Percentiles rank a stretch among this genome's conserved stretches.
These are phyloP conservation scores for Talaromyces sp. DNA, from an alignment of 2,329 filamentous ascomycete species.

Conservation along the genomic window DNA sequence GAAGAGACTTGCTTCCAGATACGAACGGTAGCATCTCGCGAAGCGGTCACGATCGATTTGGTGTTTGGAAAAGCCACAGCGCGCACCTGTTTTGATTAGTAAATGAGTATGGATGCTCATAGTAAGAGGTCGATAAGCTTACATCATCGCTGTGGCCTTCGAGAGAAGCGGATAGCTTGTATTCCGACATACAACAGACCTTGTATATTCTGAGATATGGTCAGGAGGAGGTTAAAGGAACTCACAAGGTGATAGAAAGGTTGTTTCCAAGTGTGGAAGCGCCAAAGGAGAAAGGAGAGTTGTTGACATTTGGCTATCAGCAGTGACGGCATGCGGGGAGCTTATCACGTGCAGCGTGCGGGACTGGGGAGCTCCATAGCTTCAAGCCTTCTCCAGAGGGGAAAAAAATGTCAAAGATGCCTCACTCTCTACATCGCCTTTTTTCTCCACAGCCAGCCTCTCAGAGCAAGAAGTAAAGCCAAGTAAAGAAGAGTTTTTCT, in stretches of 20 bases:
- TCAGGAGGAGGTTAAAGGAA: not conserved
- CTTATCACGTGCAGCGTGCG: slow-evolving; percentile 16
- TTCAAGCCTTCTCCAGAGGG: not conserved
- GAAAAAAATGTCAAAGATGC: slow-evolving; percentile 1
- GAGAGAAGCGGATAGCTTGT: slow-evolving; percentile 89
- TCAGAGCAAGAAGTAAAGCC: no score
- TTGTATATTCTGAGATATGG: not conserved
- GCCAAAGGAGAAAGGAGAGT: not conserved
- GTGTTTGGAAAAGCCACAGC: slow-evolving; percentile 74
- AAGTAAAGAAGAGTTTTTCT: not conserved
- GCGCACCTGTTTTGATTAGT: slow-evolving; percentile 68
- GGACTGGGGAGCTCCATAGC: slow-evolving; percentile 15
- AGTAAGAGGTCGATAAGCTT: slow-evolving; percentile 37
- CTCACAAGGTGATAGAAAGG: not conserved
- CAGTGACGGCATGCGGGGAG: slow-evolving; percentile 19
- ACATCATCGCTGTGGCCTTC: slow-evolving; percentile 92
- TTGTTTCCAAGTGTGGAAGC: not conserved
- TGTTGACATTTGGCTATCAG: slow-evolving; percentile 12
- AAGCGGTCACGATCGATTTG: slow-evolving; percentile 75
- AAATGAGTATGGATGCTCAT: slow-evolving; percentile 50
- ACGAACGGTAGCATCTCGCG: slow-evolving; percentile 85
- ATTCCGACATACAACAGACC: slow-evolving; percentile 53
- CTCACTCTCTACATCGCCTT: not conserved
- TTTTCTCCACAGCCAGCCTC: not conserved
- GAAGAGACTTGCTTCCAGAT: slow-evolving; percentile 71